Percentiles rank a stretch among this genome's conserved stretches.
Conservation (phyloP, 768 basidiomycete species). For the Auricularia heimuer region DNA sequence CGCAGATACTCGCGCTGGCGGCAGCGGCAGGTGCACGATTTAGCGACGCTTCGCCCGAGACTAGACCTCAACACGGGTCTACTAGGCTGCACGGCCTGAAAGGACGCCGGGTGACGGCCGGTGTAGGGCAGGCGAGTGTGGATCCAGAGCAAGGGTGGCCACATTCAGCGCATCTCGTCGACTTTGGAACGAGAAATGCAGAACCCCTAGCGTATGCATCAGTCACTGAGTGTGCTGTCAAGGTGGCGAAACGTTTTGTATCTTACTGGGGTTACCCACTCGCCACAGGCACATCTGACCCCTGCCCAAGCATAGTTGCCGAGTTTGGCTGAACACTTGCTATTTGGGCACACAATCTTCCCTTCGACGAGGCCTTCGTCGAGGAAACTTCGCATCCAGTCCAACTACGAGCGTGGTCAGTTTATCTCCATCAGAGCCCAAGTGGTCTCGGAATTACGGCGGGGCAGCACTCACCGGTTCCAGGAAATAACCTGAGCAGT, state of each 20-base stretch:
- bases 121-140: too few species aligned
- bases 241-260: background rate
- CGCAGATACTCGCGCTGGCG: too few species aligned
- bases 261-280: slow-evolving; percentile 86
- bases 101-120: too few species aligned
- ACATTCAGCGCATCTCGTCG: slow-evolving; percentile 34
- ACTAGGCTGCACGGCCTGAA: too few species aligned
- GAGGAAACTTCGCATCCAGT: slow-evolving; percentile 89
- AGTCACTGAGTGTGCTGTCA: too few species aligned
- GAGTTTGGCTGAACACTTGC: slow-evolving; percentile 81
- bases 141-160: background rate
- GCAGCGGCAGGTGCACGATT: too few species aligned
- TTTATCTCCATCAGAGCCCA: background rate
- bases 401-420: slow-evolving; percentile 44
- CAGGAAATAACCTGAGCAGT: slow-evolving; percentile 94
- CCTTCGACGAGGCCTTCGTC: slow-evolving; percentile 67
- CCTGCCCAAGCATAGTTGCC: slow-evolving; percentile 99
- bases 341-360: slow-evolving; percentile 87
- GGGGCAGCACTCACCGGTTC: slow-evolving; percentile 62
- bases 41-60: too few species aligned
- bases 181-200: slow-evolving; percentile 46
- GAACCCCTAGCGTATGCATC: slow-evolving; percentile 34
- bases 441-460: too few species aligned
- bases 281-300: slow-evolving; percentile 79
- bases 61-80: too few species aligned